Conservation (phyloP, 768 basidiomycete species). For the Cystobasidium tubakii region DNA sequence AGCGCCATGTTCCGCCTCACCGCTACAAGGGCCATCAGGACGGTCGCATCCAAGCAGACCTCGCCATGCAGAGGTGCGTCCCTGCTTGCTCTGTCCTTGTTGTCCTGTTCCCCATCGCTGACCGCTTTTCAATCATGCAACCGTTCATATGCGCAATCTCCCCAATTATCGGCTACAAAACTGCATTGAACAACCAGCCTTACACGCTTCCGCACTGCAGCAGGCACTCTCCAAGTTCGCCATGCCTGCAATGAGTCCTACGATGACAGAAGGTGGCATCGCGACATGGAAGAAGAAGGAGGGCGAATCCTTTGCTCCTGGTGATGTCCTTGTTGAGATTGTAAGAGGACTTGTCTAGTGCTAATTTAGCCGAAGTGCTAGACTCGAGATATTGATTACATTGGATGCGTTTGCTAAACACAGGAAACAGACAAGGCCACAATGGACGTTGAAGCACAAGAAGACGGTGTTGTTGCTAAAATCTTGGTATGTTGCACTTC, state of each 20-base stretch:
- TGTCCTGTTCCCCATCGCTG: too few relatives aligned
- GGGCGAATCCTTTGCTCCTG: conserved; percentile 78
- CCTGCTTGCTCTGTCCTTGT: background rate
- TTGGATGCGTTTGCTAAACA: background rate
- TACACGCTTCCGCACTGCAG: conserved; percentile 73
- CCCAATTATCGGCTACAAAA: background rate
- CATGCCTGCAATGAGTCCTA: conserved; percentile 99
- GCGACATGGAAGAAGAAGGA: conserved; percentile 96
- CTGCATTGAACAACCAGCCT: conserved; percentile 35
- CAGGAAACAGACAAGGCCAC: conserved; percentile 54
- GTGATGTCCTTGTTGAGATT: conserved; percentile 94
- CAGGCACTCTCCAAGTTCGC: conserved; percentile 77
- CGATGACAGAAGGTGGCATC: conserved; percentile 99
- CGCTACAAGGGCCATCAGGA: conserved; percentile 1
- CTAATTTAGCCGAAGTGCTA: conserved; percentile 1
- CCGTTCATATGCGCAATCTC: background rate
- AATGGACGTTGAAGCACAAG: conserved; percentile 98
- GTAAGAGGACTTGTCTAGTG: conserved; percentile 56
- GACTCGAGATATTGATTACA: background rate
- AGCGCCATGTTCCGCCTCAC: conserved; percentile 12
- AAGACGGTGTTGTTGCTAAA: conserved; percentile 92
- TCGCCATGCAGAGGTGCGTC: background rate
- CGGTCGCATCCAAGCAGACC: background rate
- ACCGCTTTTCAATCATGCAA: background rate
- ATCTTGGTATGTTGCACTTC: conserved; percentile 67